Percentiles rank a stretch among this genome's conserved stretches.
These are phyloP conservation scores for Apiospora koreana DNA, from an alignment of 2,329 filamentous ascomycete genomes.

Conservation along the genomic window DNA sequence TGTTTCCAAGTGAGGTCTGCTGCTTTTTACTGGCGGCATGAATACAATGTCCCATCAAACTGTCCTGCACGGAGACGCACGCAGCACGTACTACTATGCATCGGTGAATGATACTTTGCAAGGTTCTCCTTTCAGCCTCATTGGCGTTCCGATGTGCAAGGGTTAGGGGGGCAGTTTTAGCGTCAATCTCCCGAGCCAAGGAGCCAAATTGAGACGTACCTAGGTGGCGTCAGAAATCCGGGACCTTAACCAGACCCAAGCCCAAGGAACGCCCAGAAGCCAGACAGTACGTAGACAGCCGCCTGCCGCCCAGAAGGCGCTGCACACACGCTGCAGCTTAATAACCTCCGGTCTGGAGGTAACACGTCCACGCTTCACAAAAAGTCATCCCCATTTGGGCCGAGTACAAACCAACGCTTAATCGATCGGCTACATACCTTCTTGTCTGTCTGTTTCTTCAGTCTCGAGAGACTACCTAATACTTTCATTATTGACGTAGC, in stretches of 20 bases:
- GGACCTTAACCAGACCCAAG: background rate
- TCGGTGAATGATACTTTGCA: background rate
- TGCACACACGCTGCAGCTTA: background rate
- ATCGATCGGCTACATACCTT: background rate
- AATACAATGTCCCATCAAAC: background rate
- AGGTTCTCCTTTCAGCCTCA: conserved; percentile 8
- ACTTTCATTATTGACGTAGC: background rate
- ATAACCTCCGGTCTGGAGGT: background rate
- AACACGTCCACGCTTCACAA: conserved; percentile 8
- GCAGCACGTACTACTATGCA: background rate
- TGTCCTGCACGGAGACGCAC: background rate
- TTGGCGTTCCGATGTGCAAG: background rate
- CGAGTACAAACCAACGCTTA: background rate
- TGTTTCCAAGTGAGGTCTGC: background rate
- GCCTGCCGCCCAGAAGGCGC: too few species aligned
- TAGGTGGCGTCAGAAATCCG: background rate
- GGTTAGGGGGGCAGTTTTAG: background rate
- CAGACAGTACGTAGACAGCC: too few species aligned
- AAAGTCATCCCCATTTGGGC: conserved; percentile 1
- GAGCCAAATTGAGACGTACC: background rate
- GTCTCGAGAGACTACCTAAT: background rate
- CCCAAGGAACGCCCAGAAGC: too few species aligned
- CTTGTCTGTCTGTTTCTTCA: background rate
- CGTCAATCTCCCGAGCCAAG: conserved; percentile 2
- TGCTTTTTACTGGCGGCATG: background rate